Evolutionary conservation across 345 rosid genomes (phyloP), one percentile per base, ranked within the genome.

Genomic region (Rhizophora apiculata): DNA sequence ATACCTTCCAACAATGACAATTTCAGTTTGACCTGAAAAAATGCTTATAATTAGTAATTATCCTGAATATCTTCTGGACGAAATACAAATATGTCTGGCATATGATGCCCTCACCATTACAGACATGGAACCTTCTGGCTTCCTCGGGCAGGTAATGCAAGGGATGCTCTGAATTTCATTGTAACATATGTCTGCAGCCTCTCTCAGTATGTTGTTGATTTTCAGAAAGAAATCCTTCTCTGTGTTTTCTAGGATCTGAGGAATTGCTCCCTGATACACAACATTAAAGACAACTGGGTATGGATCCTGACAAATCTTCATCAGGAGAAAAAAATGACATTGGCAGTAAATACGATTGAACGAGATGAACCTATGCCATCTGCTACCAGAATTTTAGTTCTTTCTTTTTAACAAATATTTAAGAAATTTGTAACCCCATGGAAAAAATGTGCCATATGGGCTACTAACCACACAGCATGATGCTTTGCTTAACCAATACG

Each of bases 61-160:
- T 53, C 29, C 20, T 10, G 43, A 1, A n/a, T 54, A 32, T 30
- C 22, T 11, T 53, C 16, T 3, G 19, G 5, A 32, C 8, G 2
- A 46, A 30, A 1, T 15, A 52, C 32, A 52, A 65, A 31, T 3
- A 13, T 2, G 8, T 63, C 52, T 16, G 4, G 32, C 13, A 30
- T 11, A 39, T 36, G 8, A 34, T 24, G 7, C 11, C 34, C 77
- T 55, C 58, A 84, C 87, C 93, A 88, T 84, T 18, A 67, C 65
- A 67, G 78, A 84, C 82, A 85, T 73, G 37, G 85, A 73, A n/a
- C 81, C 89, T 63, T 83, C 75, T 5, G 87, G 86, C 68, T 81
- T 84, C 16, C 63, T 57, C 1, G 83, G 84, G 71, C 84, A 85
- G 60, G 82, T 68, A 29, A 82, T 36, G 58, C 85, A 82, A 7